Base-by-base conservation (phyloP, 805 yeast genomes). In the Deakozyma indianensis region DNA sequence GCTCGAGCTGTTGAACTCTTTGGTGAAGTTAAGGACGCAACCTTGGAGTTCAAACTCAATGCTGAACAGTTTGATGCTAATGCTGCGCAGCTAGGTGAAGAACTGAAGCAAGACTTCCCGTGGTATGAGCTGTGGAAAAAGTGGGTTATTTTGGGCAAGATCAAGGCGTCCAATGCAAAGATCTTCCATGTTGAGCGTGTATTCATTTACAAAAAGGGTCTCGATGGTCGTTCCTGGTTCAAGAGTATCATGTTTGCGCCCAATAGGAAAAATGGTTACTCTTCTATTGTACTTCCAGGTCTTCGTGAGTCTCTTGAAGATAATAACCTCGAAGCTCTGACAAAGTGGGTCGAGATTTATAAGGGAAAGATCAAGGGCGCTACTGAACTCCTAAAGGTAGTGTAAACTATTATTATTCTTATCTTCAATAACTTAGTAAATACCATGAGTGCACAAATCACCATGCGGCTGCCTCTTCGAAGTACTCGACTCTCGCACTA, bases 61-160 rank as follows among this genome's bases (percentile, higher is more conserved):
- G 62, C 82, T 1, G 45, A 47, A 0, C 47, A 51, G 1, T 80
- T 73, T 52, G 88, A 83, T 52, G 54, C 51, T n/a, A 32, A 32
- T 32, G 11, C 38, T 11, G 57, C 66, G 1, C 65, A 84, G 23
- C 77, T 75, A 50, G 61, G 63, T 1, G 68, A 71, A 32, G 20
- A 32, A 27, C 73, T 78, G 45, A 61, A 69, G 1, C 64, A 70
- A 40, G 96, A 85, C 53, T 81, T 74, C 53, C 87, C 96, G 1
- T 82, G 95, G 87, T 85, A 80, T 65, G 67, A 71, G 41, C 43
- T 48, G 21, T 43, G 46, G 42, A 49, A 49, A 45, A 56, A 58
- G 50, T 40, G 56, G 23, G 29, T 45, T 41, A 48, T 58, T 7
- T 46, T 54, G 28, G 47, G 48, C 29, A 48, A 51, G 43, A 50